Conservation (phyloP, 2,329 filamentous ascomycete genomes). For the Thielaviopsis musarum region DNA sequence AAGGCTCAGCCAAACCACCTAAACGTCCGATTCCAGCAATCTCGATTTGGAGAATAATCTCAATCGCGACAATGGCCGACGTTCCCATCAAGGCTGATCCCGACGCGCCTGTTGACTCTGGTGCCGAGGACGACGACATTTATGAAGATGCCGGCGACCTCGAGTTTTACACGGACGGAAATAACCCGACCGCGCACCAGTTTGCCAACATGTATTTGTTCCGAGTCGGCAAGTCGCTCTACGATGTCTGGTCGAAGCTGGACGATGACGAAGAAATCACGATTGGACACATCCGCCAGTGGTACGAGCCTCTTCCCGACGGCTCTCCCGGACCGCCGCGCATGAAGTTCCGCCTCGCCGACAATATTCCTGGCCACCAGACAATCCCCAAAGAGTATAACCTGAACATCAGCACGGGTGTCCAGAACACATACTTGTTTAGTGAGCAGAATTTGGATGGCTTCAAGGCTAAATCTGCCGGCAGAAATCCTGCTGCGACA, state of each 20-base stretch:
- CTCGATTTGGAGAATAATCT: background rate
- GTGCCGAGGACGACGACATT: conserved; percentile 48
- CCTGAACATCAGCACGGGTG: conserved; percentile 46
- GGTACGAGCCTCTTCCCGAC: conserved; percentile 29
- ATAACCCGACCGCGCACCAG: conserved; percentile 18
- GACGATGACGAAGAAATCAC: conserved; percentile 70
- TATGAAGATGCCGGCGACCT: conserved; percentile 44
- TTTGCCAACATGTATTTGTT: conserved; percentile 47
- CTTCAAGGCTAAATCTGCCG: conserved; percentile 43
- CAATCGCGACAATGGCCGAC: conserved; percentile 6
- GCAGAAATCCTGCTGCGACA: conserved; percentile 36
- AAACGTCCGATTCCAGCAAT: background rate
- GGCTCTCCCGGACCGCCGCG: conserved; percentile 19
- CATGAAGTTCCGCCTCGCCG: conserved; percentile 50
- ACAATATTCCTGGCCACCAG: conserved; percentile 48
- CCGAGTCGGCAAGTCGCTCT: conserved; percentile 63
- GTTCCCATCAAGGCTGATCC: conserved; percentile 31
- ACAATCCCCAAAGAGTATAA: conserved; percentile 78
- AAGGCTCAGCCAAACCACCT: background rate
- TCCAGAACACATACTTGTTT: conserved; percentile 81
- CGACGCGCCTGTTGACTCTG: conserved; percentile 19
- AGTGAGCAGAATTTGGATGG: conserved; percentile 49
- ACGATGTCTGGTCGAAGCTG: conserved; percentile 57
- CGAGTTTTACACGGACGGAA: conserved; percentile 31
- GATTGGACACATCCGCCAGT: conserved; percentile 56